phyloP scores from a whole-genome alignment of 495 filamentous ascomycete species.

The Penicillium arizonense region DNA sequence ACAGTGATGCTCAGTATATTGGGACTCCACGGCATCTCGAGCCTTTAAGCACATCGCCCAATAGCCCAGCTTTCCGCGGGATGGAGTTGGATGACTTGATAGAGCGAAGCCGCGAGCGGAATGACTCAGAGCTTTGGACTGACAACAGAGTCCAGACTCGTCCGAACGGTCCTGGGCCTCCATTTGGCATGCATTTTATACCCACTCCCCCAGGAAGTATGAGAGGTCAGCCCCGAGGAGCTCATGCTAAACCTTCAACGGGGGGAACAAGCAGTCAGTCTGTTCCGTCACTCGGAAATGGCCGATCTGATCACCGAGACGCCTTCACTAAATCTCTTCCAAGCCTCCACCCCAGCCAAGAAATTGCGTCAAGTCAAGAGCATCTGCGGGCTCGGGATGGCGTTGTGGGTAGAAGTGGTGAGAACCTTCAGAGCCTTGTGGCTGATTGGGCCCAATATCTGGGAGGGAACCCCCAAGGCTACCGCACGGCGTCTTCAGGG shows the following conservation, averaged over 20 bases:
- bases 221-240: background rate
- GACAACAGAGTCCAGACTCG: background rate
- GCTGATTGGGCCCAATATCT: slow-evolving; percentile 15
- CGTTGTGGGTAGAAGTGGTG: background rate
- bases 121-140: slow-evolving; percentile 11
- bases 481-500: slow-evolving; percentile 16
- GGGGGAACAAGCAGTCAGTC: background rate
- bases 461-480: slow-evolving; percentile 3
- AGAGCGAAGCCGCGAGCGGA: slow-evolving; percentile 20
- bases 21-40: slow-evolving; percentile 26
- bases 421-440: slow-evolving; percentile 9
- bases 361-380: background rate
- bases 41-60: slow-evolving; percentile 3
- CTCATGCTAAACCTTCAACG: background rate
- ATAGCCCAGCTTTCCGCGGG: slow-evolving; percentile 4
- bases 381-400: background rate
- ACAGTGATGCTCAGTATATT: slow-evolving; percentile 46
- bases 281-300: background rate
- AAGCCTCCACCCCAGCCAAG: slow-evolving; percentile 4
- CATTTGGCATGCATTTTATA: slow-evolving; percentile 15
- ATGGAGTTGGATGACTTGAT: slow-evolving; percentile 19
- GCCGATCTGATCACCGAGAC: background rate
- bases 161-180: slow-evolving; percentile 3
- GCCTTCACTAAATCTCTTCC: slow-evolving; percentile 7
- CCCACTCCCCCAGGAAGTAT: slow-evolving; percentile 15